Evolutionary conservation across 2,329 filamentous ascomycete species (phyloP).

Genomic region (Ophiostoma piceae): DNA sequence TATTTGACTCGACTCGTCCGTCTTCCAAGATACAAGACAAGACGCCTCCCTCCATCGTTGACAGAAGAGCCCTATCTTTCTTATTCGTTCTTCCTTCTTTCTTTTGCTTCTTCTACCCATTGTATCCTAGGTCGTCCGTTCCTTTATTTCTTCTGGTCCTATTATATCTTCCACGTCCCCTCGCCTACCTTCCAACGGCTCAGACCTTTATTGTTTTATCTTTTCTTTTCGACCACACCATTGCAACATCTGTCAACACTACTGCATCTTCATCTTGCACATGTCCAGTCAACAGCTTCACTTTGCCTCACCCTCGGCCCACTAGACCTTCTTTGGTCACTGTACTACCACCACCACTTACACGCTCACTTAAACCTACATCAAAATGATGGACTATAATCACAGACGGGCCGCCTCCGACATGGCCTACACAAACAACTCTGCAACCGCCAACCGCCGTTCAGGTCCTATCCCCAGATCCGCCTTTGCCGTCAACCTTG

Average conservation of each 20-base stretch:
- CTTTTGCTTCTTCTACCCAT: conserved; percentile 10
- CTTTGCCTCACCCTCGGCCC: neutral
- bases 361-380: neutral
- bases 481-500: neutral
- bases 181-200: neutral
- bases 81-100: conserved; percentile 10
- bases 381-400: conserved; percentile 17
- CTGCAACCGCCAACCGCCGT: conserved; percentile 4
- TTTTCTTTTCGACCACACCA: neutral
- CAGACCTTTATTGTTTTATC: neutral
- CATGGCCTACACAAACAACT: conserved; percentile 12
- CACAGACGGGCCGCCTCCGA: conserved; percentile 22
- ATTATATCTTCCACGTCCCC: conserved; percentile 2
- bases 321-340: conserved; percentile 9
- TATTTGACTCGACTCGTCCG: conserved; percentile 17
- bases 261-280: conserved; percentile 10
- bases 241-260: neutral
- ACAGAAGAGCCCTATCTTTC: neutral
- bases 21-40: conserved; percentile 15
- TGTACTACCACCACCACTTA: conserved; percentile 2
- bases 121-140: neutral
- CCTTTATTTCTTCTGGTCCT: neutral
- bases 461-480: neutral
- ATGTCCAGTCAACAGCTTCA: neutral
- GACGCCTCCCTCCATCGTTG: conserved; percentile 9